Percentiles rank a stretch among this genome's conserved stretches.
Evolutionary conservation across 2,329 filamentous ascomycete species (phyloP).

Genomic region (Verruconis gallopava): DNA sequence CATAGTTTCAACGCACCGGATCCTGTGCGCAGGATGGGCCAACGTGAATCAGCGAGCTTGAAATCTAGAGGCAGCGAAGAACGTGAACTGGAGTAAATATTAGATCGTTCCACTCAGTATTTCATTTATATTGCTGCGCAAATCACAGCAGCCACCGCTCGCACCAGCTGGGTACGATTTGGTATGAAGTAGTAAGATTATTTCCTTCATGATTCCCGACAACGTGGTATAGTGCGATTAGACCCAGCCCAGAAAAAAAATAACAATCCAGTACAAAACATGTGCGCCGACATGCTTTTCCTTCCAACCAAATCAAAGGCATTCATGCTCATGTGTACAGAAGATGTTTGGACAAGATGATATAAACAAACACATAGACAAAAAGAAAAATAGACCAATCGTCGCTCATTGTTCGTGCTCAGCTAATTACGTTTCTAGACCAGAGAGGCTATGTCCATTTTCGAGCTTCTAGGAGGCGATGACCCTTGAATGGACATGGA

Average conservation of each 20-base stretch:
- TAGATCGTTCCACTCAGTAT: too few relatives aligned
- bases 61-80: too few relatives aligned
- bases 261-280: neutral
- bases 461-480: constrained; percentile 2
- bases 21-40: too few relatives aligned
- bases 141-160: neutral
- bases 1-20: too few relatives aligned
- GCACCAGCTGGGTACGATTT: neutral
- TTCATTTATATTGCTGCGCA: neutral
- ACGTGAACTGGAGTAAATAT: too few relatives aligned
- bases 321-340: neutral
- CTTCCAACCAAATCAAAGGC: neutral
- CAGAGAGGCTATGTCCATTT: constrained; percentile 3
- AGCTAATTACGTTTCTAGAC: neutral
- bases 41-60: too few relatives aligned
- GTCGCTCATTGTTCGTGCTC: neutral
- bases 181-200: neutral
- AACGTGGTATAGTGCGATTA: neutral
- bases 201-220: neutral
- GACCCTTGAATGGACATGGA: neutral
- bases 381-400: neutral
- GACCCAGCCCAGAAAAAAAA: too few relatives aligned
- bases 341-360: neutral
- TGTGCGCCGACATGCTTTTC: constrained; percentile 1
- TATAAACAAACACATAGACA: neutral